phyloP scores from a whole-genome alignment of 139 green algal species.

The Desmodesmus armatus region DNA sequence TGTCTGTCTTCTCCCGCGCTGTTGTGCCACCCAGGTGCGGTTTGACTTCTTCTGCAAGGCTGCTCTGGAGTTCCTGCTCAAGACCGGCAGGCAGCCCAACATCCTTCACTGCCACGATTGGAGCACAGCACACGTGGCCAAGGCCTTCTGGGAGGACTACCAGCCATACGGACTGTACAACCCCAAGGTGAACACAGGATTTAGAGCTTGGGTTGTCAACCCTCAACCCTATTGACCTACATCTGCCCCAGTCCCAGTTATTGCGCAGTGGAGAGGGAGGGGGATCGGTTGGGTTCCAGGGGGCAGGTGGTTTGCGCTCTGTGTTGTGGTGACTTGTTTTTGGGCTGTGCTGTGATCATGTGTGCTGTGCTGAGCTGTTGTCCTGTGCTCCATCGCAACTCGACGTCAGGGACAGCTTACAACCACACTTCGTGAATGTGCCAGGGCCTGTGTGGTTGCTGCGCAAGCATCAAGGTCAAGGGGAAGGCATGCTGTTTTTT shows the following conservation, averaged over 20 bases:
- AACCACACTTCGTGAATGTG: no score
- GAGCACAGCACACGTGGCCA: slow-evolving; percentile 86
- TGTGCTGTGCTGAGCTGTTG: neutral
- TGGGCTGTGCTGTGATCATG: no score
- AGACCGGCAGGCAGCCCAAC: slow-evolving; percentile 76
- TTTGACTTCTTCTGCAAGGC: slow-evolving; percentile 96
- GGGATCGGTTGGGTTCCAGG: no score
- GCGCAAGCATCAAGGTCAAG: no score
- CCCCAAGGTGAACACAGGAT: slow-evolving; percentile 59
- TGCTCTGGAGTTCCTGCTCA: slow-evolving; percentile 94
- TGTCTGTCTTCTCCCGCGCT: neutral
- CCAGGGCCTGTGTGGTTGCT: no score
- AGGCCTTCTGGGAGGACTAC: slow-evolving; percentile 85
- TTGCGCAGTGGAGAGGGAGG: no score
- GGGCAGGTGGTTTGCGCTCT: no score
- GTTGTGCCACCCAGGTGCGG: slow-evolving; percentile 65
- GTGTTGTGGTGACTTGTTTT: no score
- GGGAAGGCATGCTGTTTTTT: no score
- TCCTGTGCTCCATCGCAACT: neutral
- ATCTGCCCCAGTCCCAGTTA: no score
- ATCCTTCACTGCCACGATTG: slow-evolving; percentile 99
- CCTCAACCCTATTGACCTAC: no score
- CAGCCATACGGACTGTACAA: slow-evolving; percentile 89
- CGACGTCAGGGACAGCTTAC: no score
- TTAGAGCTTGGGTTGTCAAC: neutral